Base-by-base conservation (phyloP, 192 early-diverging fungal genomes). In the Bifiguratus adelaidae region DNA sequence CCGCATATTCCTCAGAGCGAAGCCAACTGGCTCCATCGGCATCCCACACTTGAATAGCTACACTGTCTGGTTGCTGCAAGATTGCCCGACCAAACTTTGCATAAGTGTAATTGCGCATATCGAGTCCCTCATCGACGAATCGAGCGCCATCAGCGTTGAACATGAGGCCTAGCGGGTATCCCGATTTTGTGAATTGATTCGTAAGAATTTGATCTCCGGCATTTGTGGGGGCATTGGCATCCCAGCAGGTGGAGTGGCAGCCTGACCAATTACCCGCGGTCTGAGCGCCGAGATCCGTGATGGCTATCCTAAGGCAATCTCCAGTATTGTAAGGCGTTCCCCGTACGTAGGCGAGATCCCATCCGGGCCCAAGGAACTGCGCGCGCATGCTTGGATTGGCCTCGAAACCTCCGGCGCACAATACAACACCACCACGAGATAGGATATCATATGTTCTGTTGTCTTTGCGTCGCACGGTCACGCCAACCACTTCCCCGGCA, bases 251-350 rank as follows among this genome's bases (percentile, higher is more conserved):
- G 3, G 43, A 18, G 28, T 44, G 43, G 22, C 22, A 44, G 3
- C 23, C 23, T 4, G 8, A 13, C 43, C 43, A 44, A 11, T 26
- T 26, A 7, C 43, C 43, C 7, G 43, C 21, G 0, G 43, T 44
- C 12, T 21, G 23, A 8, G 43, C 43, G 9, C 6, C n/a, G 21
- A 21, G 28, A 44, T 44, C 43, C 18, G 23, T 18, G 8, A 26
- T 21, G 0, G 43, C 43, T 26, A 44, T 44, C 11, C 23, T 7
- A 0, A 44, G 18, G 16, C 43, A 21, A 22, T 44, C 43, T 12
- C 43, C 43, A n/a, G 43, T 44, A 24, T 44, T 44, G 43, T 44
- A 44, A 8, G 43, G 43, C 28, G 43, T 44, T 9, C 43, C 43
- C 3, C 43, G 43, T 8, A 44, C 43, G n/a, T 7, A 13, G 12